Evolutionary conservation across 306 rosid species (phyloP).

Genomic region (Cyamopsis tetragonoloba): DNA sequence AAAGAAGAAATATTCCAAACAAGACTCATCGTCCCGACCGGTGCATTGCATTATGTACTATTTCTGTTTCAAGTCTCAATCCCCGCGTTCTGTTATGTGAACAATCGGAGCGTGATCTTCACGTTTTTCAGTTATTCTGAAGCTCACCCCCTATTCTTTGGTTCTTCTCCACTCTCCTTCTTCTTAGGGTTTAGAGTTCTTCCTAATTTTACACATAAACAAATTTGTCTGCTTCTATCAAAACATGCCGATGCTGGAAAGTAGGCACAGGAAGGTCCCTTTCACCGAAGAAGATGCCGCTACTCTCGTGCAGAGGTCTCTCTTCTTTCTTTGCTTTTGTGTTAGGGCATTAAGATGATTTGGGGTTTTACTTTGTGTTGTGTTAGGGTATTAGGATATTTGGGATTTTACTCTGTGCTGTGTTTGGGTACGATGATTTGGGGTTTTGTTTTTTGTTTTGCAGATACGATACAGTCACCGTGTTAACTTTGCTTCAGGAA

Average conservation of each 20-base stretch:
- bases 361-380: not conserved
- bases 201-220: not conserved
- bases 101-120: too few relatives aligned
- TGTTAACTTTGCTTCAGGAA: slow-evolving; percentile 71
- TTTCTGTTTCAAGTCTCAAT: too few relatives aligned
- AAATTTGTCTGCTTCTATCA: slow-evolving; percentile 3
- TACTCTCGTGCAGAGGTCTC: slow-evolving; percentile 53
- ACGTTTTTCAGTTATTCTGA: too few relatives aligned
- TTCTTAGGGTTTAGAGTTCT: slow-evolving; percentile 10
- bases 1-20: too few relatives aligned
- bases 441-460: not conserved
- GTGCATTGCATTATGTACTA: too few relatives aligned
- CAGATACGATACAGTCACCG: slow-evolving; percentile 56
- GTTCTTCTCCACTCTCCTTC: not conserved
- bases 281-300: slow-evolving; percentile 51
- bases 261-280: slow-evolving; percentile 32
- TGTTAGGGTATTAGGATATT: not conserved
- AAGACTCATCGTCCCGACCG: too few relatives aligned
- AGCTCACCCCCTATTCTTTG: too few relatives aligned
- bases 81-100: too few relatives aligned
- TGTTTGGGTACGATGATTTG: not conserved
- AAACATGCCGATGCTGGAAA: slow-evolving; percentile 39
- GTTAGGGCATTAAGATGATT: not conserved
- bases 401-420: not conserved
- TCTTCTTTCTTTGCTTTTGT: not conserved